Conservation (phyloP, 305 asterid species). For the Salvia sclarea region DNA sequence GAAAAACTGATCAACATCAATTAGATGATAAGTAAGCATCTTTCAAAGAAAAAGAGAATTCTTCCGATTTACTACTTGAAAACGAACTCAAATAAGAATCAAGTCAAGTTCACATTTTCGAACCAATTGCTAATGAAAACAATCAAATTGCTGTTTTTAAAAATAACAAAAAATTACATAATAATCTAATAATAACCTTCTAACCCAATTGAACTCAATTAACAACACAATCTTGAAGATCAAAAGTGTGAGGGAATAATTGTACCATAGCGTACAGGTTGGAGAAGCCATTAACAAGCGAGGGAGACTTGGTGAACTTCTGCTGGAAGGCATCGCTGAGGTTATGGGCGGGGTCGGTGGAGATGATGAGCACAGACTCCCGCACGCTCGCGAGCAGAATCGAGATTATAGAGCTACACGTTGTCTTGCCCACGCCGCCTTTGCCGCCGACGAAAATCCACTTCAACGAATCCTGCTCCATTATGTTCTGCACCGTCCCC, state of each 20-base stretch:
- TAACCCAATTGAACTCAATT: too few species aligned
- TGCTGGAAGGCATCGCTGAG: conserved; percentile 97
- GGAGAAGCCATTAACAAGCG: conserved; percentile 87
- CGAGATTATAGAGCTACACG: conserved; percentile 65
- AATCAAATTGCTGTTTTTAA: too few species aligned
- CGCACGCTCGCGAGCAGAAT: conserved; percentile 57
- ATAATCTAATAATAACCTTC: too few species aligned
- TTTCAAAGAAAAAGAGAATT: too few species aligned
- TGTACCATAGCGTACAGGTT: conserved; percentile 92
- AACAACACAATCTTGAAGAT: not conserved
- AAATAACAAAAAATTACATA: too few species aligned
- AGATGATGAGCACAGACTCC: conserved; percentile 72
- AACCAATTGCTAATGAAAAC: not conserved
- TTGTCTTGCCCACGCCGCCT: conserved; percentile 81
- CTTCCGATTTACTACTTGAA: too few species aligned
- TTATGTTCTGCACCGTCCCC: conserved; percentile 55
- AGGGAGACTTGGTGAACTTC: conserved; percentile 77
- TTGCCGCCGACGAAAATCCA: conserved; percentile 90
- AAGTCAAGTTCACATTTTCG: not conserved
- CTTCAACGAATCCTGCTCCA: conserved; percentile 63
- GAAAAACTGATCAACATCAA: not conserved
- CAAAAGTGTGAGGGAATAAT: not conserved
- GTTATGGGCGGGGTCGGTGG: conserved; percentile 45
- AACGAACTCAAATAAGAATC: not conserved
- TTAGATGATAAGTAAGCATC: not conserved